A percentile compares a stretch with the other conserved stretches of the same genome.
phyloP scores from a whole-genome alignment of 2,329 filamentous ascomycete genomes.

The Alternaria brassicae region DNA sequence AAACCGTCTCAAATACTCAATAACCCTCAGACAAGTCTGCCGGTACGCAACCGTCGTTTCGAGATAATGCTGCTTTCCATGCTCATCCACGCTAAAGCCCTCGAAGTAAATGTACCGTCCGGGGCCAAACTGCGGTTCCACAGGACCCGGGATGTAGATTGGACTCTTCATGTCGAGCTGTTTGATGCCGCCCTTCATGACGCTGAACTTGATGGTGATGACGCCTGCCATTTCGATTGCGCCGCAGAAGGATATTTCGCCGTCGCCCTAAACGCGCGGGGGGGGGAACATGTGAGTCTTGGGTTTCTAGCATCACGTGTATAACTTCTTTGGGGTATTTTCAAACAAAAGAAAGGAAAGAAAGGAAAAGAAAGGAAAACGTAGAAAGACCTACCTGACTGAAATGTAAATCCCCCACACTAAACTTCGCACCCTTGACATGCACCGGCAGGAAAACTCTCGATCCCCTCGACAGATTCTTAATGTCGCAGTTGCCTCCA shows the following conservation, averaged over 20 bases:
- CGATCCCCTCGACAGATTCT: conserved; percentile 78
- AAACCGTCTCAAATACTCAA: conserved; percentile 80
- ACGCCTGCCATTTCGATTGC: conserved; percentile 94
- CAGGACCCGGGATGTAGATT: conserved; percentile 84
- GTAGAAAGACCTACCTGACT: conserved; percentile 58
- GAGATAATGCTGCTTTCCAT: conserved; percentile 88
- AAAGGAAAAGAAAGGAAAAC: no score
- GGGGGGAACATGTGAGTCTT: no score
- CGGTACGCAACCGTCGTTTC: conserved; percentile 87
- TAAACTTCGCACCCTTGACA: conserved; percentile 86
- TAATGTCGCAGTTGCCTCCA: conserved; percentile 91
- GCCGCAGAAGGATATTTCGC: conserved; percentile 77
- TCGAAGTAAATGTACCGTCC: conserved; percentile 85
- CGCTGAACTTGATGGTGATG: conserved; percentile 88
- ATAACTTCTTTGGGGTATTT: background rate
- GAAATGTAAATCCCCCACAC: conserved; percentile 87
- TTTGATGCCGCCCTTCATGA: conserved; percentile 81
- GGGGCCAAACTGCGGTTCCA: conserved; percentile 86
- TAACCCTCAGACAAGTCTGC: conserved; percentile 77
- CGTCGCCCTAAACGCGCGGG: conserved; percentile 80
- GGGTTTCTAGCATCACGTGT: background rate
- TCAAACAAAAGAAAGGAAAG: no score
- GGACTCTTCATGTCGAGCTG: conserved; percentile 80
- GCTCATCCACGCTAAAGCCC: conserved; percentile 86
- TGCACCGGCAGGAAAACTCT: conserved; percentile 91